Evolutionary conservation across 2,329 filamentous ascomycete species (phyloP).

Genomic region (Chrysoporthe cubensis): DNA sequence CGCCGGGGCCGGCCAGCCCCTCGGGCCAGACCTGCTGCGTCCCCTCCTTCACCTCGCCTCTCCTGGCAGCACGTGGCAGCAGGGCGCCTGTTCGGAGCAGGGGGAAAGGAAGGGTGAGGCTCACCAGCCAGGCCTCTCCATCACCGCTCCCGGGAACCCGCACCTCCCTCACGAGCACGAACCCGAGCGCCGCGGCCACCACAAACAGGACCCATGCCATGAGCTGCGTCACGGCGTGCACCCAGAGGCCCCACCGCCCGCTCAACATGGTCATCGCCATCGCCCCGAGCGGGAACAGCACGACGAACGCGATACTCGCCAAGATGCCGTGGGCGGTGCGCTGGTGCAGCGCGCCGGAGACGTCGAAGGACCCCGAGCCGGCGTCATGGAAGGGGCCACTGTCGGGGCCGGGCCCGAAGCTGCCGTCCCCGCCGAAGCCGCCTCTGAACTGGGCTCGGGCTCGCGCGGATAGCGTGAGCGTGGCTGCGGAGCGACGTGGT

Average conservation of each 20-base stretch:
- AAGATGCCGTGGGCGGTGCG: slow-evolving; percentile 30
- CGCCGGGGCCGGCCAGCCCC: not conserved
- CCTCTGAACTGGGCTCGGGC: slow-evolving; percentile 17
- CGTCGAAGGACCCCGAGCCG: not conserved
- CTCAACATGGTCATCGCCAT: slow-evolving; percentile 34
- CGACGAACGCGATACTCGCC: slow-evolving; percentile 30
- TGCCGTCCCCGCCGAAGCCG: not conserved
- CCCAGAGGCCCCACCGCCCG: slow-evolving; percentile 41
- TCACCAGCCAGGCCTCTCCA: slow-evolving; percentile 36
- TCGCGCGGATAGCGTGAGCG: not conserved
- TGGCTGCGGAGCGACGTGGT: not conserved
- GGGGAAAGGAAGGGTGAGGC: slow-evolving; percentile 25
- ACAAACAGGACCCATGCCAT: slow-evolving; percentile 43
- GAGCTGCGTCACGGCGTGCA: slow-evolving; percentile 46
- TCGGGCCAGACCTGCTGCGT: not conserved
- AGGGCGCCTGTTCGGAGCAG: not conserved
- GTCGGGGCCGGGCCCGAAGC: not conserved
- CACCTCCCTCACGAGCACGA: slow-evolving; percentile 44
- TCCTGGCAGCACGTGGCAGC: too few relatives aligned
- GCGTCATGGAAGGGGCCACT: too few relatives aligned
- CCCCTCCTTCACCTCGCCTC: not conserved
- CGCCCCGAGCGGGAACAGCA: slow-evolving; percentile 32
- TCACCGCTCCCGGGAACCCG: slow-evolving; percentile 37
- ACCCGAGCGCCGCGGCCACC: slow-evolving; percentile 46
- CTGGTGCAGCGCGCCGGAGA: not conserved